Percentiles rank a stretch among this genome's conserved stretches.
Conservation (phyloP, 2,329 filamentous ascomycete genomes). For the Colletotrichum musae region DNA sequence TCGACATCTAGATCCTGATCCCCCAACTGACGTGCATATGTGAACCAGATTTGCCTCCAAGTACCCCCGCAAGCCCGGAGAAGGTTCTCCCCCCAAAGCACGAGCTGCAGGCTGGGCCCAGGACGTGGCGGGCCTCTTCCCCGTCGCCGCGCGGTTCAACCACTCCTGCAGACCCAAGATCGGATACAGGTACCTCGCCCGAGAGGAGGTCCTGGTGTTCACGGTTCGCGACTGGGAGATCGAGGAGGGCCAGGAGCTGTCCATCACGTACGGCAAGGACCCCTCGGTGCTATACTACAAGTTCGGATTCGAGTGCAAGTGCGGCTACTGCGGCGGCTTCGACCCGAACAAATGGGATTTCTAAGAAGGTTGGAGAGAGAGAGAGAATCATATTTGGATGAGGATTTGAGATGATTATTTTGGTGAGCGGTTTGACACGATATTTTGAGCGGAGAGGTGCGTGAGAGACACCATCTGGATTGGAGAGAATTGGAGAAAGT, state of each 20-base stretch:
- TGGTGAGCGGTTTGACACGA: too few relatives aligned
- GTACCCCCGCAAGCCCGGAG: constrained; percentile 1
- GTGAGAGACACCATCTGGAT: too few relatives aligned
- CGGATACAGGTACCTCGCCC: constrained; percentile 58
- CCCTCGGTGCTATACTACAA: constrained; percentile 56
- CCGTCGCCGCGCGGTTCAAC: constrained; percentile 70
- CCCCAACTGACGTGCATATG: neutral
- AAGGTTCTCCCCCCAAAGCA: neutral
- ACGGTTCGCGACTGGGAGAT: constrained; percentile 53
- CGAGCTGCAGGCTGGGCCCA: neutral
- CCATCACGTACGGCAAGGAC: constrained; percentile 62
- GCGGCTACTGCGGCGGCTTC: constrained; percentile 58
- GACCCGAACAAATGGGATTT: constrained; percentile 22
- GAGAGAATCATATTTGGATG: too few relatives aligned
- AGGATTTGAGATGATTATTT: too few relatives aligned
- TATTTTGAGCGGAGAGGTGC: too few relatives aligned
- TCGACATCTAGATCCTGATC: neutral
- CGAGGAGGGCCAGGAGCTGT: constrained; percentile 62
- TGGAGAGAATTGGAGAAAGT: too few relatives aligned
- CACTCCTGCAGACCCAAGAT: constrained; percentile 65
- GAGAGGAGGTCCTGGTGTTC: constrained; percentile 56
- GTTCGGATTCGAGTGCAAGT: constrained; percentile 69
- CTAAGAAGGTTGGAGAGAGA: neutral
- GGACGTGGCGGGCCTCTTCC: constrained; percentile 58
- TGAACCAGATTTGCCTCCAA: constrained; percentile 48